These are phyloP conservation scores for Sporothrix euskadiensis DNA, from an alignment of 2,329 filamentous ascomycete genomes.

Conservation along the genomic window DNA sequence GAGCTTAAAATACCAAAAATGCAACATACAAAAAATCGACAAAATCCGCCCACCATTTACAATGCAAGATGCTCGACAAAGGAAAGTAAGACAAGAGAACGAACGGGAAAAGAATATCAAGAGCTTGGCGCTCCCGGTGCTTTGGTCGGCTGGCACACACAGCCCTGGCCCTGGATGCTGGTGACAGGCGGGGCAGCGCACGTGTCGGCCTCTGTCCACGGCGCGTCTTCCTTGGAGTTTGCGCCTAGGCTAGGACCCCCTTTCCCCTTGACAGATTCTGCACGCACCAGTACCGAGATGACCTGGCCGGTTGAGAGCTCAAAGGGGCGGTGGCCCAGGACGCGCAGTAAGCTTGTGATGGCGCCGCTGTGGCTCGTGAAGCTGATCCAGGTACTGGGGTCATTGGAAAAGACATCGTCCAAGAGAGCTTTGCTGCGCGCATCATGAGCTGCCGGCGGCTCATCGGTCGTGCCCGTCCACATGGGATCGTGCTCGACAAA, in stretches of 20 bases:
- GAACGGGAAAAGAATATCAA: neutral
- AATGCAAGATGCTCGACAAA: constrained; percentile 1
- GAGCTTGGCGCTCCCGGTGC: neutral
- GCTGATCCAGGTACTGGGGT: constrained; percentile 57
- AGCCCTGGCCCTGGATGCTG: constrained; percentile 43
- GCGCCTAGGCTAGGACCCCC: constrained; percentile 33
- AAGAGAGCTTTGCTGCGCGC: constrained; percentile 52
- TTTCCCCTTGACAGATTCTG: constrained; percentile 40
- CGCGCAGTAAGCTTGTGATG: constrained; percentile 47
- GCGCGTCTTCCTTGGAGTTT: constrained; percentile 12
- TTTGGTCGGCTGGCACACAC: constrained; percentile 42
- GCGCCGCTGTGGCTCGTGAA: constrained; percentile 63
- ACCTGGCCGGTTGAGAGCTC: constrained; percentile 65
- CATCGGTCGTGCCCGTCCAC: constrained; percentile 47
- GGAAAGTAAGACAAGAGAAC: neutral
- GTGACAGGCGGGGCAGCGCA: constrained; percentile 49
- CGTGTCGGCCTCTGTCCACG: constrained; percentile 46
- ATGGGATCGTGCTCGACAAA: constrained; percentile 58
- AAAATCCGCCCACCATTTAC: neutral
- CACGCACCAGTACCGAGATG: constrained; percentile 67
- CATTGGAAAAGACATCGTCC: constrained; percentile 57
- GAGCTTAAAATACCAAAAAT: neutral
- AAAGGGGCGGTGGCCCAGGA: constrained; percentile 59
- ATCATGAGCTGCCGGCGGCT: constrained; percentile 51
- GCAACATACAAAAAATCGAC: neutral